These are phyloP conservation scores for Wickerhamomyces silvicola DNA, from an alignment of 805 yeast species.

Conservation along the genomic window DNA sequence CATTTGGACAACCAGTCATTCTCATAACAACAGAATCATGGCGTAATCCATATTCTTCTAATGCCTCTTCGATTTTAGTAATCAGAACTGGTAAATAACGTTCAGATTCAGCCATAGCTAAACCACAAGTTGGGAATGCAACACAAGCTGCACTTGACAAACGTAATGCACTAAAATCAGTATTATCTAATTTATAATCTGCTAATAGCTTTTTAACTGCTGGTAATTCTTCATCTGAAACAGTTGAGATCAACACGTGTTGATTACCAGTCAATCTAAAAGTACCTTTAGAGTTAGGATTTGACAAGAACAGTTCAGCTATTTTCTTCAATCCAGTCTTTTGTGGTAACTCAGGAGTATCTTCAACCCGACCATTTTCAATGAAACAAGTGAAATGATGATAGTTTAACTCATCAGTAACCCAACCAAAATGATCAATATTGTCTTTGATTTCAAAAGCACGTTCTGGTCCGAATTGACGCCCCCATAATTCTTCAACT, in stretches of 20 bases:
- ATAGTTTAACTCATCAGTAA: conserved; percentile 71
- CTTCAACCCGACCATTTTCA: conserved; percentile 95
- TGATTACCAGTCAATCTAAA: conserved; percentile 96
- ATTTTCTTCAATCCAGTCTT: conserved; percentile 78
- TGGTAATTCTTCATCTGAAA: conserved; percentile 62
- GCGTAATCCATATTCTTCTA: conserved; percentile 88
- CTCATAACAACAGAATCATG: conserved; percentile 94
- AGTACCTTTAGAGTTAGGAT: conserved; percentile 58
- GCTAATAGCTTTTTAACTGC: conserved; percentile 57
- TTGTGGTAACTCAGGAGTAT: conserved; percentile 84
- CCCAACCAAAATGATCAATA: conserved; percentile 92
- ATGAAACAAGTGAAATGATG: conserved; percentile 92
- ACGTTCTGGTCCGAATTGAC: conserved; percentile 61
- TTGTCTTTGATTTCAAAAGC: conserved; percentile 78
- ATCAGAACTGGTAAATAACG: conserved; percentile 77
- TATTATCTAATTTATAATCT: conserved; percentile 76
- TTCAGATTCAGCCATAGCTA: conserved; percentile 98
- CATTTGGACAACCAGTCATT: conserved; percentile 99
- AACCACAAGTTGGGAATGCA: conserved; percentile 97
- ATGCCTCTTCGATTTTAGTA: conserved; percentile 72
- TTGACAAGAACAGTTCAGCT: conserved; percentile 55
- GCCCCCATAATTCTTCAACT: conserved; percentile 81
- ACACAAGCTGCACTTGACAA: conserved; percentile 94
- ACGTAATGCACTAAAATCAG: conserved; percentile 76
- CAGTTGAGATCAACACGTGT: conserved; percentile 72